These are phyloP conservation scores for Phialophora macrospora DNA, from an alignment of 2,329 filamentous ascomycete genomes.

Conservation along the genomic window DNA sequence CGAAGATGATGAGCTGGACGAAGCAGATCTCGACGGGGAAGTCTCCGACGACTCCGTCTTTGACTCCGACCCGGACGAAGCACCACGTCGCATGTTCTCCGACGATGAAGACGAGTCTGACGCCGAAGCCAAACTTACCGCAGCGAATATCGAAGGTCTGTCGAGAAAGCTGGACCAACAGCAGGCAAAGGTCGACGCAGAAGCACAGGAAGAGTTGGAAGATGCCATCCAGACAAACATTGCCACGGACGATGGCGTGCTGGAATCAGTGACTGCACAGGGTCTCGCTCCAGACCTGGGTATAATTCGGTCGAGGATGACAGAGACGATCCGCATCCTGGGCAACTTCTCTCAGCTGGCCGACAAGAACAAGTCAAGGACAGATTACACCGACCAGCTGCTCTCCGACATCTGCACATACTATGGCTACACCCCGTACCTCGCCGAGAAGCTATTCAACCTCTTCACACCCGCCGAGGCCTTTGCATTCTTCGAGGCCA, in stretches of 20 bases:
- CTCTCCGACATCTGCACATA: slow-evolving; percentile 93
- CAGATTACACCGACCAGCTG: slow-evolving; percentile 85
- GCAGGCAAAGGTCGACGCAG: slow-evolving; percentile 75
- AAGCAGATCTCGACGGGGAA: slow-evolving; percentile 48
- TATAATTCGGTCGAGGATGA: slow-evolving; percentile 84
- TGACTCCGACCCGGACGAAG: slow-evolving; percentile 70
- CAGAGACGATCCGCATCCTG: slow-evolving; percentile 87
- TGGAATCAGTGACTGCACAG: slow-evolving; percentile 64
- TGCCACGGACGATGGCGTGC: slow-evolving; percentile 71
- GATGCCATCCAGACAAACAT: slow-evolving; percentile 95
- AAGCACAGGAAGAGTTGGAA: slow-evolving; percentile 82
- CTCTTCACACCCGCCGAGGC: slow-evolving; percentile 92
- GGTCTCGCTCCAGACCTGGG: slow-evolving; percentile 87
- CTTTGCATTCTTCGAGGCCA: slow-evolving; percentile 98
- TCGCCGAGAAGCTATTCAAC: slow-evolving; percentile 94
- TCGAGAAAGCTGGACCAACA: slow-evolving; percentile 82
- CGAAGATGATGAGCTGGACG: slow-evolving; percentile 38
- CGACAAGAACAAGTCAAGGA: slow-evolving; percentile 78
- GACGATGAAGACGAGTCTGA: slow-evolving; percentile 92
- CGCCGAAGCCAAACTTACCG: slow-evolving; percentile 86
- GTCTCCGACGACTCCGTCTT: slow-evolving; percentile 63
- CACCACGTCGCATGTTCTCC: slow-evolving; percentile 78
- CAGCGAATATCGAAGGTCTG: slow-evolving; percentile 92
- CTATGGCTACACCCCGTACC: slow-evolving; percentile 91
- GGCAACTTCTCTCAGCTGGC: slow-evolving; percentile 84